Evolutionary conservation across 805 yeast genomes (phyloP).

Genomic region (Scheffersomyces lignosus): DNA sequence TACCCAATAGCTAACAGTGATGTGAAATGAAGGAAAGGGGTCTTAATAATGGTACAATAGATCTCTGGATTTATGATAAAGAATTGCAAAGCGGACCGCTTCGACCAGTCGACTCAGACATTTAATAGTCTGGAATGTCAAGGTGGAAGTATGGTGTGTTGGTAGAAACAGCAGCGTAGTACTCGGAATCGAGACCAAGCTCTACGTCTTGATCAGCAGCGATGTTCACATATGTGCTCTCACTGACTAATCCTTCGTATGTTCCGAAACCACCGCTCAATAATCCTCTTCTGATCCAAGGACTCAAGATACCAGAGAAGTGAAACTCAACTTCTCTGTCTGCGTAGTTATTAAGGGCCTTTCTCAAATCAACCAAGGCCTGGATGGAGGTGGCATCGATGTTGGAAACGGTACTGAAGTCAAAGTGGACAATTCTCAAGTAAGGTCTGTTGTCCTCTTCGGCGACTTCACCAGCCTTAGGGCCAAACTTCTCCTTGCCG

Average conservation of each 20-base stretch:
- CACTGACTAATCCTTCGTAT: conserved; percentile 41
- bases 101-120: too few relatives aligned
- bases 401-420: conserved; percentile 73
- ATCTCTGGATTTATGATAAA: too few relatives aligned
- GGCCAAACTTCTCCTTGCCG: conserved; percentile 17
- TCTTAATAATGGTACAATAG: too few relatives aligned
- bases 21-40: too few relatives aligned
- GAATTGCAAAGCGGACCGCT: too few relatives aligned
- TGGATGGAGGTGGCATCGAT: conserved; percentile 82
- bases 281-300: conserved; percentile 83
- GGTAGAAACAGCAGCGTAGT: conserved; percentile 59
- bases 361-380: conserved; percentile 71
- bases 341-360: conserved; percentile 69
- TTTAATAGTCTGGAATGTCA: conserved; percentile 61
- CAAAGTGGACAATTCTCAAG: conserved; percentile 72
- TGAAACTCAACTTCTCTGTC: conserved; percentile 87
- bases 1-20: too few relatives aligned
- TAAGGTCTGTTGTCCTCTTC: conserved; percentile 56
- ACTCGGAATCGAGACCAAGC: conserved; percentile 27
- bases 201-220: conserved; percentile 36
- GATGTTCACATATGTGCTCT: conserved; percentile 41
- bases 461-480: conserved; percentile 11
- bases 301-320: conserved; percentile 79
- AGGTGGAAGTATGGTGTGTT: conserved; percentile 76
- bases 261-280: conserved; percentile 77